Conservation (phyloP, 1,284 basidiomycete genomes). For the Apiotrichum gamsii region DNA sequence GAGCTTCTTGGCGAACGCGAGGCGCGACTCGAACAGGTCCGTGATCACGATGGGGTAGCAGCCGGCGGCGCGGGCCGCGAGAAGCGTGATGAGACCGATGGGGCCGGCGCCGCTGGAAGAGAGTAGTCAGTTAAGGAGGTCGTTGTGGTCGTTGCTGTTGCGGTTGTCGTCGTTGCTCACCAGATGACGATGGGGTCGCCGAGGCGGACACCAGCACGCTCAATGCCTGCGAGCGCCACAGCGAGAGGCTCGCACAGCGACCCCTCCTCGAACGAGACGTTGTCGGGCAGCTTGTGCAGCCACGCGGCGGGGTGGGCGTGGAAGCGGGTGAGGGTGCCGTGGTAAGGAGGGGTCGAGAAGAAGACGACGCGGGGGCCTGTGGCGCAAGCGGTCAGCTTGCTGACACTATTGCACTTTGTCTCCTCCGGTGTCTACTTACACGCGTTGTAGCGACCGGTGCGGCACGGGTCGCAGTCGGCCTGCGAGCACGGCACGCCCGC, state of each 20-base stretch:
- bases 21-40: conserved; percentile 50
- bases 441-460: conserved; percentile 52
- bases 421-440: conserved; percentile 30
- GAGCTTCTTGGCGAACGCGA: conserved; percentile 52
- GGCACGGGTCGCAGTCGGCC: conserved; percentile 51
- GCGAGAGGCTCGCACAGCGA: conserved; percentile 52
- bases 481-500: conserved; percentile 52
- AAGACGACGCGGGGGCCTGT: conserved; percentile 49
- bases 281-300: conserved; percentile 53
- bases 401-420: no score
- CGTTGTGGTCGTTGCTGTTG: background rate
- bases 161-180: conserved; percentile 21
- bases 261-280: conserved; percentile 52
- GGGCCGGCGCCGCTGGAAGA: conserved; percentile 52
- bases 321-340: conserved; percentile 50
- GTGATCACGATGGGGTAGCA: conserved; percentile 54
- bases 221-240: conserved; percentile 53
- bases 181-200: conserved; percentile 51
- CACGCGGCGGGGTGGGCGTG: conserved; percentile 54
- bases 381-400: no score
- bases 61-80: conserved; percentile 52
- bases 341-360: conserved; percentile 51
- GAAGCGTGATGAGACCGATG: conserved; percentile 52
- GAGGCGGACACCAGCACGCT: conserved; percentile 49
- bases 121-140: background rate